Conservation (phyloP, 2,329 filamentous ascomycete species). For the Epichloe scottii region DNA sequence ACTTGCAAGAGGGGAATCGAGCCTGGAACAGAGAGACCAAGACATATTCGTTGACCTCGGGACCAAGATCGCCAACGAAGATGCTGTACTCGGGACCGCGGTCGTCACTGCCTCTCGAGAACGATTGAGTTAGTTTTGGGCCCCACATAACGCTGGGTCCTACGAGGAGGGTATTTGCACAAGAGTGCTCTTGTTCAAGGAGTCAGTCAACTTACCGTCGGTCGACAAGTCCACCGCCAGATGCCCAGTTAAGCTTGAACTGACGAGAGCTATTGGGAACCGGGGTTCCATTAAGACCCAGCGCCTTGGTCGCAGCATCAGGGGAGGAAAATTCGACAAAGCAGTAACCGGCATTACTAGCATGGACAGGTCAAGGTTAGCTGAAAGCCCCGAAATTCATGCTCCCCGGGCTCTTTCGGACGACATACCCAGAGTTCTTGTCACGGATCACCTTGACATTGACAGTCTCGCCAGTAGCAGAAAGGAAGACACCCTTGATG, state of each 20-base stretch:
- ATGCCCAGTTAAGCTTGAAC: slow-evolving; percentile 99
- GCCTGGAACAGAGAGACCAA: slow-evolving; percentile 94
- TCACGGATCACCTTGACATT: slow-evolving; percentile 99
- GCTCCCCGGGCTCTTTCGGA: background rate
- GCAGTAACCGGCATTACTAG: slow-evolving; percentile 92
- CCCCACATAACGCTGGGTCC: background rate
- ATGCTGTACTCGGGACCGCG: slow-evolving; percentile 94
- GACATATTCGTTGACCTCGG: slow-evolving; percentile 97
- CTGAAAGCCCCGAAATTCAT: background rate
- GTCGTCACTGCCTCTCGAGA: slow-evolving; percentile 55
- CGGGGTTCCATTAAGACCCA: slow-evolving; percentile 74
- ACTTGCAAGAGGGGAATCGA: slow-evolving; percentile 95
- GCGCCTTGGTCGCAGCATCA: slow-evolving; percentile 79
- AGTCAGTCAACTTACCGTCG: slow-evolving; percentile 50
- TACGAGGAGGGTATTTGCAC: background rate
- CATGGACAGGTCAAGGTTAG: background rate
- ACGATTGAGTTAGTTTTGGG: background rate
- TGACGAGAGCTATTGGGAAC: slow-evolving; percentile 90
- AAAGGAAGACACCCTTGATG: slow-evolving; percentile 81
- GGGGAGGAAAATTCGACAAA: slow-evolving; percentile 85
- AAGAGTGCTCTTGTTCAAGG: background rate
- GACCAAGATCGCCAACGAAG: slow-evolving; percentile 94
- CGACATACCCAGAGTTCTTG: slow-evolving; percentile 85
- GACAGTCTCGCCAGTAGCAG: slow-evolving; percentile 82
- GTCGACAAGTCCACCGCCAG: slow-evolving; percentile 87